A percentile compares a stretch with the other conserved stretches of the same genome.
phyloP scores from a whole-genome alignment of 805 yeast genomes.

The Candida xiaguanensis region DNA sequence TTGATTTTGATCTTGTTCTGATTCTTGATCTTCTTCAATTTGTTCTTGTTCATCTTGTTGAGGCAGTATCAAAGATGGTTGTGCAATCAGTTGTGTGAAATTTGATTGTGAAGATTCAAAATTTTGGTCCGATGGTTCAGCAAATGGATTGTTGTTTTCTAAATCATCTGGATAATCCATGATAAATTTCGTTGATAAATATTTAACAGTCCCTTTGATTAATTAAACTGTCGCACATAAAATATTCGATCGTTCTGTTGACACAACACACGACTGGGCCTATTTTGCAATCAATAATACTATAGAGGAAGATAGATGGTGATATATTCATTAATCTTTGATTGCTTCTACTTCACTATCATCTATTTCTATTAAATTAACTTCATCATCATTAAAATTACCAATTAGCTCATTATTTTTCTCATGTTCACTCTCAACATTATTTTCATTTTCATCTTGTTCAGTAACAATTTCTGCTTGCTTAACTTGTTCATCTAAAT shows the following conservation, averaged over 20 bases:
- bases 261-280: not conserved
- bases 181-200: not conserved
- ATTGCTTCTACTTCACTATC: not conserved
- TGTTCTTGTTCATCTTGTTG: conserved; percentile 5
- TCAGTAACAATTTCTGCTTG: not conserved
- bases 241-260: not conserved
- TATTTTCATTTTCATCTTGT: not conserved
- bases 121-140: conserved; percentile 24
- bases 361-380: conserved; percentile 1
- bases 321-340: not conserved
- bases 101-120: conserved; percentile 6
- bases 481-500: conserved; percentile 4
- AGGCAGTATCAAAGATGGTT: conserved; percentile 13
- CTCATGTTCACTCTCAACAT: not conserved
- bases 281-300: not conserved
- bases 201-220: not conserved
- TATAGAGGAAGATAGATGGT: too few species aligned
- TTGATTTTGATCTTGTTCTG: not conserved
- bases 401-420: not conserved
- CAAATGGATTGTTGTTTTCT: conserved; percentile 42
- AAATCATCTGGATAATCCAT: conserved; percentile 35
- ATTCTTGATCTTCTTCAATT: conserved; percentile 1
- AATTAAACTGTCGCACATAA: not conserved
- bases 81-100: not conserved
- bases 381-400: not conserved